phyloP scores from a whole-genome alignment of 2,329 filamentous ascomycete species.

The Metarhizium anisopliae region DNA sequence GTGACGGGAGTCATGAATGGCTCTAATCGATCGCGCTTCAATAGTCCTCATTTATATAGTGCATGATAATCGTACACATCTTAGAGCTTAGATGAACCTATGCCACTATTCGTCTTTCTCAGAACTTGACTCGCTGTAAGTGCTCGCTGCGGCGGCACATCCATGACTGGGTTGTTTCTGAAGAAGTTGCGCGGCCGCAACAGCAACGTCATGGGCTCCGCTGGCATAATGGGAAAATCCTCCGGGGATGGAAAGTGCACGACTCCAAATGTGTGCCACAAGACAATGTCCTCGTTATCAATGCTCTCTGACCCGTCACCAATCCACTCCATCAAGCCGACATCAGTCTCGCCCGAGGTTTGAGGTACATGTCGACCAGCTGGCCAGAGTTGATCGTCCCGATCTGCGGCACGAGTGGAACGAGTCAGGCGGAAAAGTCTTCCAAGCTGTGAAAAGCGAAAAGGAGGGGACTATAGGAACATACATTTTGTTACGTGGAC shows the following conservation, averaged over 20 bases:
- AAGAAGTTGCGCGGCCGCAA: constrained; percentile 80
- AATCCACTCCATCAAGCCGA: constrained; percentile 70
- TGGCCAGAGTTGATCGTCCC: constrained; percentile 73
- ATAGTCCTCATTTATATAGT: too few species aligned
- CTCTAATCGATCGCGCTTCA: too few species aligned
- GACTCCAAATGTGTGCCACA: constrained; percentile 91
- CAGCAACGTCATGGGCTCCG: constrained; percentile 73
- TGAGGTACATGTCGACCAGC: constrained; percentile 83
- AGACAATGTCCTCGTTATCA: constrained; percentile 75
- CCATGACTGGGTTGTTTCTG: constrained; percentile 65
- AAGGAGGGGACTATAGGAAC: neutral
- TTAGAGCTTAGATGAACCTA: too few species aligned
- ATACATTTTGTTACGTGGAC: constrained; percentile 80
- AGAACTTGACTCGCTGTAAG: neutral
- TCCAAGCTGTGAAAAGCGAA: neutral
- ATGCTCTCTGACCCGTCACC: constrained; percentile 59
- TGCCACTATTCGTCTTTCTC: too few species aligned
- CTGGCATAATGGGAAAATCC: constrained; percentile 89
- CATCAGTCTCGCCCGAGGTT: constrained; percentile 69
- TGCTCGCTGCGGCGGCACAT: constrained; percentile 54
- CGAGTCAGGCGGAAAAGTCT: neutral
- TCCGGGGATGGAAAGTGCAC: constrained; percentile 85
- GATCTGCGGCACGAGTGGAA: constrained; percentile 38
- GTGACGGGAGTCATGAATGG: too few species aligned
- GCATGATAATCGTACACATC: too few species aligned